Evolutionary conservation across 345 rosid species (phyloP), one percentile per base, ranked within the genome.

Genomic region (Viola odorata): DNA sequence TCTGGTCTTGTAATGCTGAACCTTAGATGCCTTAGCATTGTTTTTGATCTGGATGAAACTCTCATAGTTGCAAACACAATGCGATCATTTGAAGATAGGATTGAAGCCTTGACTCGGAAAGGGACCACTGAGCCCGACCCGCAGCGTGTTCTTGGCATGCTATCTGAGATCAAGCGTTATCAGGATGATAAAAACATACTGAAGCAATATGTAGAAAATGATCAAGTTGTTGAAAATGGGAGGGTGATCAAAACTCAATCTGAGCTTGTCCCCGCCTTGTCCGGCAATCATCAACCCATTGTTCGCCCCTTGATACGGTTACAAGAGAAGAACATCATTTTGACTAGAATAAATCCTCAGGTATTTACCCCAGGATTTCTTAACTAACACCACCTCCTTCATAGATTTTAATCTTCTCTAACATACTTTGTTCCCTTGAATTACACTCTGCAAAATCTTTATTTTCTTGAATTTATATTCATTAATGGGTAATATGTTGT

Each of bases 11-110:
- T 74, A 73, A 86, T 95, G 99, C 66, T 95, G 73, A 88, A 95
- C 65, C 81, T 88, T 67, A 87, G 98, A 75, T 95, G 99, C 68
- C 83, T 95, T 57, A 96, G 96, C 64, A 95, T 95, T 65, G 99
- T 95, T 54, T 95, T 95, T 84, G 98, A 95, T 78, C 88, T 95
- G 8, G 99, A 91, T 74, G 99, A 95, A 74, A 95, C 99, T 41
- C 88, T 95, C 12, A 75, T 95, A 45, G 99, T 94, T 69, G 99
- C 99, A 11, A 91, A 86, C 80, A 91, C 99, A 45, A 85, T 86
- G 96, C 89, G 94, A 3, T 86, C 99, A 3, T 95, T 95, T 55
- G 98, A 95, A 73, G 96, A 88, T 75, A 84, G 82, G 77, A 95
- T 91, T 54, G 96, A 91, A 37, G 85, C 79, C 39, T 76, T 95